Percentiles rank a stretch among this genome's conserved stretches.
These are phyloP conservation scores for Misopates orontium DNA, from an alignment of 257 asterid species.

Conservation along the genomic window DNA sequence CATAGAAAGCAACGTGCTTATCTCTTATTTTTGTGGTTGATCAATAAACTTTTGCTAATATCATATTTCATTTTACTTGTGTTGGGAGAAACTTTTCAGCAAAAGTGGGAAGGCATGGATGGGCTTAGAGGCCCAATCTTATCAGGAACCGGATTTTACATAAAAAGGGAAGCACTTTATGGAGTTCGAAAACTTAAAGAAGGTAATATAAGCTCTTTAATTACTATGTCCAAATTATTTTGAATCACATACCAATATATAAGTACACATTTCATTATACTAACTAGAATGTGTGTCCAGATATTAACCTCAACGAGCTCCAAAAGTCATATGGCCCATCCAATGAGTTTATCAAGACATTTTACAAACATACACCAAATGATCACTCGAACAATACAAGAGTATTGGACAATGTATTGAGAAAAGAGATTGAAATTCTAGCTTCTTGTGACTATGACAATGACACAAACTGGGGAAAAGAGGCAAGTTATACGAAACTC, in stretches of 20 bases:
- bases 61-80: too few species aligned
- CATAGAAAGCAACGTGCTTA: too few species aligned
- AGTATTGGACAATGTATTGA: neutral
- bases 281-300: constrained; percentile 13
- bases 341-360: constrained; percentile 37
- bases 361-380: constrained; percentile 16
- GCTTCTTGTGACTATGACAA: constrained; percentile 41
- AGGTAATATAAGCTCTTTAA: constrained; percentile 4
- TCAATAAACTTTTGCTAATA: too few species aligned
- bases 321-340: constrained; percentile 41
- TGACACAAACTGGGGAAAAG: constrained; percentile 43
- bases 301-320: constrained; percentile 27
- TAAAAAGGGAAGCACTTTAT: constrained; percentile 16
- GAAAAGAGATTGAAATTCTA: constrained; percentile 19
- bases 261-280: too few species aligned
- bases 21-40: too few species aligned
- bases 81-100: neutral
- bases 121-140: constrained; percentile 21
- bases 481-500: constrained; percentile 26
- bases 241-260: too few species aligned
- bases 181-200: neutral
- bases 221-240: too few species aligned
- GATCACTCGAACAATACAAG: neutral
- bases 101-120: constrained; percentile 22
- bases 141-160: constrained; percentile 21